Evolutionary conservation across 1,284 basidiomycete genomes (phyloP), one percentile per base, ranked within the genome.

Genomic region (Thecaphora thlaspeos): DNA sequence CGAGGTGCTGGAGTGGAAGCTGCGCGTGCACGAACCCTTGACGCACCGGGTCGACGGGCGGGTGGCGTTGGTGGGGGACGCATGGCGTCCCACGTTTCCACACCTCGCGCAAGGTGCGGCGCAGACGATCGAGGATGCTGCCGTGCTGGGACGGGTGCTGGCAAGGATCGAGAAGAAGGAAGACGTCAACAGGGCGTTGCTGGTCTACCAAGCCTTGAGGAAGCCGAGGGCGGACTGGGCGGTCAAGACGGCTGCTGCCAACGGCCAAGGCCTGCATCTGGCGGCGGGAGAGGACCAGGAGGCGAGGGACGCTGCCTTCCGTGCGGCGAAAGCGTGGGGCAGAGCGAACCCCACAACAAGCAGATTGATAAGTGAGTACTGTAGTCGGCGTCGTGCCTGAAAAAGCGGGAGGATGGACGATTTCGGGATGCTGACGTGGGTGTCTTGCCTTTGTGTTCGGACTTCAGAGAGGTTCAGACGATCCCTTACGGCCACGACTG

Each of bases 41-140:
- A 57, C 68, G 26, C 57, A 64, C n/a, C 79, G 79, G 79, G 68
- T 80, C 17, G 71, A 78, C 47, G 48, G 57, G 32, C 68, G 71
- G 34, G 50, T 64, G 3, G 68, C 69, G 1, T 63, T 78, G 7
- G 58, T 78, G 12, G 77, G 74, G 11, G 73, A 75, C 56, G 73
- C 73, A 0, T 77, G 72, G 41, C 78, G 77, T 52, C 73, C 76
- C 0, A 78, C 75, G 2, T 63, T 79, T 12, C 77, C 78, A 4
- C 75, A 75, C 53, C 54, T 77, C 26, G 71, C 75, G 1, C 77
- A 78, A 48, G 79, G 79, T 11, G 79, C 79, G 3, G 79, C 79
- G 0, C 78, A 79, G 50, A 78, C 79, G 1, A 68, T 79, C 26
- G 74, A 79, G 61, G 79, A 80, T 55, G 79, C 72, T 1, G 79